These are phyloP conservation scores for Volvox carteri DNA, from an alignment of 163 green algal species.

Conservation along the genomic window DNA sequence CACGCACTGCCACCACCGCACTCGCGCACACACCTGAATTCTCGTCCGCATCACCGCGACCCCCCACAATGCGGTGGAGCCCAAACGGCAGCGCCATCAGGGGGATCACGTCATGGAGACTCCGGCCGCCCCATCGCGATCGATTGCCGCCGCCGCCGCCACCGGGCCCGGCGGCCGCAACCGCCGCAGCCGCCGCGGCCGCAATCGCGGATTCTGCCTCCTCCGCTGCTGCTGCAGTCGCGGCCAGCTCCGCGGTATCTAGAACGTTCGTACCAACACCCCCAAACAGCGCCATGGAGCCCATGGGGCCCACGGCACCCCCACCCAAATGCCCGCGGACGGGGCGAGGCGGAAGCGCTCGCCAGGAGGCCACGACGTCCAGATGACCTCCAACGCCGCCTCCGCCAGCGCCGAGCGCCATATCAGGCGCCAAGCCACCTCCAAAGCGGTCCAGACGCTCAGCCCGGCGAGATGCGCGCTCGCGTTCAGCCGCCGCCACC, in stretches of 20 bases:
- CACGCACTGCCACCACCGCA: no score
- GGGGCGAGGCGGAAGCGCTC: no score
- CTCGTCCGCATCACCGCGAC: background rate
- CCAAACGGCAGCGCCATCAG: conserved; percentile 21
- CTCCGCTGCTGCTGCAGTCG: background rate
- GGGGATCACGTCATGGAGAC: conserved; percentile 10
- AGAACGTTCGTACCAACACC: background rate
- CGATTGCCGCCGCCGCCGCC: background rate
- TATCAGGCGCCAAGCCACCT: background rate
- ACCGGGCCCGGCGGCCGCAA: no score
- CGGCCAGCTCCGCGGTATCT: background rate
- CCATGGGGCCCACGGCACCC: no score
- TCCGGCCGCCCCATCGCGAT: background rate
- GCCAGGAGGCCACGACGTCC: background rate
- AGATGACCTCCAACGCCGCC: background rate
- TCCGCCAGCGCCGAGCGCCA: background rate
- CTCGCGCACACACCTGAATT: background rate
- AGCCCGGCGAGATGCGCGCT: no score
- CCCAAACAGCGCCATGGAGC: background rate
- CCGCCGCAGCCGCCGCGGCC: background rate
- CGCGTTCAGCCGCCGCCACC: background rate
- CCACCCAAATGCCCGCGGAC: no score
- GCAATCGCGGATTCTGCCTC: background rate
- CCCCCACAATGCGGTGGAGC: background rate
- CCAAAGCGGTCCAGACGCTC: background rate